Evolutionary conservation across 805 yeast genomes (phyloP), one percentile per base, ranked within the genome.

Genomic region (Yamadazyma insecticola): DNA sequence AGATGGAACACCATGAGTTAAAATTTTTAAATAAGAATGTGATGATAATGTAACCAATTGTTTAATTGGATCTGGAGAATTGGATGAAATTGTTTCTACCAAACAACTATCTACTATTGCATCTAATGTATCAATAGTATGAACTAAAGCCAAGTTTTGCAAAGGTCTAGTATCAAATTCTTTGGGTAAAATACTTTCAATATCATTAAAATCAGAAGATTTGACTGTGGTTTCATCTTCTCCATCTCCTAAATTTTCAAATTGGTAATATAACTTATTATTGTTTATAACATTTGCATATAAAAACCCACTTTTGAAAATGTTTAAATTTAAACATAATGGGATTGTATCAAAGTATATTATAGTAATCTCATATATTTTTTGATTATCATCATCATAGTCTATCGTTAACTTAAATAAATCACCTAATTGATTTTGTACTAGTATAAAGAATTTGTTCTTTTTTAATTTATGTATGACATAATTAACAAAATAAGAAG

Each of bases 311-410:
- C 83, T 71, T 41, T 72, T 80, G 40, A 88, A 67, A 24, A 90
- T 74, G 23, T 69, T 61, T 9, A 90, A 44, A 4, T 69, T 50
- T 13, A 65, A 62, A 16, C 83, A 70, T 1, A 70, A 52, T 2
- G 88, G 83, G 21, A 85, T 67, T 0, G 95, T 70, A 48, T 85
- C 96, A 54, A 90, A 89, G 47, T 82, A 88, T 11, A 74, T 63
- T 10, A 82, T 64, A 9, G 67, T 71, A 6, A 79, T 50, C 13
- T 74, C 71, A n/a, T n/a, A n/a, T n/a, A n/a, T n/a, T n/a, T n/a
- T n/a, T n/a, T n/a, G n/a, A n/a, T n/a, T n/a, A n/a, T n/a, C n/a
- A n/a, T n/a, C n/a, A n/a, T n/a, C n/a, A n/a, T n/a, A n/a, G n/a
- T n/a, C n/a, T 3, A 85, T 62, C 2, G 57, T 43, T 6, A 63